Conservation (phyloP, 192 early-diverging fungal genomes). For the Coemansia sp. region DNA sequence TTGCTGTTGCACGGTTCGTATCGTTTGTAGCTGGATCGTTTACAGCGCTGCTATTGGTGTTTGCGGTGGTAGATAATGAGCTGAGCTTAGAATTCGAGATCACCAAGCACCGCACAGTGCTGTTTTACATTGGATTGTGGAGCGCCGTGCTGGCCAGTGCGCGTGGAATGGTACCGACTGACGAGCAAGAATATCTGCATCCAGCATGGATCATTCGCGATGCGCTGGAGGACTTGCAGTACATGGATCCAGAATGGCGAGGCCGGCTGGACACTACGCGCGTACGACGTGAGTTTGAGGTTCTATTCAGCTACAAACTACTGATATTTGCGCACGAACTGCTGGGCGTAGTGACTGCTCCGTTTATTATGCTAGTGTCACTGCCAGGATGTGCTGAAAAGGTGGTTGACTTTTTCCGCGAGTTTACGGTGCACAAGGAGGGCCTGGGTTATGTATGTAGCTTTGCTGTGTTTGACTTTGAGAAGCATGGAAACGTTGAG, state of each 20-base stretch:
- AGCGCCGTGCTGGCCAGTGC: constrained; percentile 78
- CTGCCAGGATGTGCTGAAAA: constrained; percentile 71
- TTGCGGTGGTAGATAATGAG: constrained; percentile 85
- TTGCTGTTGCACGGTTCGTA: constrained; percentile 81
- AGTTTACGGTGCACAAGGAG: constrained; percentile 91
- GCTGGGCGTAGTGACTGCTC: constrained; percentile 75
- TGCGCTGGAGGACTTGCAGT: constrained; percentile 86
- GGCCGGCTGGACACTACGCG: constrained; percentile 78
- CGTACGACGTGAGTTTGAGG: constrained; percentile 77
- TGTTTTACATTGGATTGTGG: constrained; percentile 94
- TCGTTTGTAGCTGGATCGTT: constrained; percentile 88
- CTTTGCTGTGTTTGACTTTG: constrained; percentile 96
- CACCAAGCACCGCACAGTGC: constrained; percentile 77
- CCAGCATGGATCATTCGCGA: constrained; percentile 73
- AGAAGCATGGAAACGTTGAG: constrained; percentile 81
- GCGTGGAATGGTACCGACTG: constrained; percentile 76
- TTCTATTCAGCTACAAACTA: constrained; percentile 79
- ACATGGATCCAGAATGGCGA: constrained; percentile 84
- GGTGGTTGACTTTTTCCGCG: constrained; percentile 93
- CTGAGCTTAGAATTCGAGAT: constrained; percentile 89
- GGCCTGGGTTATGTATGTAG: constrained; percentile 93
- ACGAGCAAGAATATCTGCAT: constrained; percentile 79
- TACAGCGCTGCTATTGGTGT: constrained; percentile 76
- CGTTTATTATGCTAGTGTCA: constrained; percentile 77
- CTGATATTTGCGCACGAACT: constrained; percentile 81